Percentiles rank a stretch among this genome's conserved stretches.
phyloP scores from a whole-genome alignment of 2,329 filamentous ascomycete genomes.

The Clonostachys rhizophaga region DNA sequence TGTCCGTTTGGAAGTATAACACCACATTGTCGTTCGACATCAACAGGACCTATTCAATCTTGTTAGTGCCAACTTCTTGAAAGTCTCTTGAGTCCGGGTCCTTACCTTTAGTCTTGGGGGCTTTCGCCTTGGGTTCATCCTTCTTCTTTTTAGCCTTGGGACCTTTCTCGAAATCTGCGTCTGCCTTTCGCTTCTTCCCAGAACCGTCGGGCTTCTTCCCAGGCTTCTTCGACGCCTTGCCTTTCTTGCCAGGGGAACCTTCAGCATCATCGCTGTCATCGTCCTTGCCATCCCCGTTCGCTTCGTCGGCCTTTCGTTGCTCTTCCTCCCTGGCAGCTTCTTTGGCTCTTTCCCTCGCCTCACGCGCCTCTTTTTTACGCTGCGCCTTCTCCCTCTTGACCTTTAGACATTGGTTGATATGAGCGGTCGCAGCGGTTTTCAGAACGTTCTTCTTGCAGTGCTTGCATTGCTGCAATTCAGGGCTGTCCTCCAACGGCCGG shows the following conservation, averaged over 20 bases:
- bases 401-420: conserved; percentile 79
- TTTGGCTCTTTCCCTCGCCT: conserved; percentile 63
- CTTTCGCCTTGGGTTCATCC: conserved; percentile 81
- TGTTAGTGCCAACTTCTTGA: neutral
- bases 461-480: conserved; percentile 82
- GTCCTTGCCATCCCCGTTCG: conserved; percentile 41
- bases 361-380: conserved; percentile 70
- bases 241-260: conserved; percentile 34
- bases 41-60: conserved; percentile 63
- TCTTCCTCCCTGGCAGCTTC: conserved; percentile 56
- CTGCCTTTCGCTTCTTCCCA: conserved; percentile 75
- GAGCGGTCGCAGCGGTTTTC: conserved; percentile 67
- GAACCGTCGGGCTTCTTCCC: conserved; percentile 62
- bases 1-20: conserved; percentile 81
- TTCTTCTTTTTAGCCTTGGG: conserved; percentile 93
- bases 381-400: conserved; percentile 80
- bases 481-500: conserved; percentile 72
- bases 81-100: neutral
- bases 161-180: conserved; percentile 72
- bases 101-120: conserved; percentile 74
- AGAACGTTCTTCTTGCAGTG: conserved; percentile 90
- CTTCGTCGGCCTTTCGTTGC: conserved; percentile 43
- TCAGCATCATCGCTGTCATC: conserved; percentile 43
- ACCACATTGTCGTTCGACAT: conserved; percentile 92
- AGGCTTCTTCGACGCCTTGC: conserved; percentile 30